Base-by-base conservation (phyloP, 805 yeast species). In the Candida stauntonica region DNA sequence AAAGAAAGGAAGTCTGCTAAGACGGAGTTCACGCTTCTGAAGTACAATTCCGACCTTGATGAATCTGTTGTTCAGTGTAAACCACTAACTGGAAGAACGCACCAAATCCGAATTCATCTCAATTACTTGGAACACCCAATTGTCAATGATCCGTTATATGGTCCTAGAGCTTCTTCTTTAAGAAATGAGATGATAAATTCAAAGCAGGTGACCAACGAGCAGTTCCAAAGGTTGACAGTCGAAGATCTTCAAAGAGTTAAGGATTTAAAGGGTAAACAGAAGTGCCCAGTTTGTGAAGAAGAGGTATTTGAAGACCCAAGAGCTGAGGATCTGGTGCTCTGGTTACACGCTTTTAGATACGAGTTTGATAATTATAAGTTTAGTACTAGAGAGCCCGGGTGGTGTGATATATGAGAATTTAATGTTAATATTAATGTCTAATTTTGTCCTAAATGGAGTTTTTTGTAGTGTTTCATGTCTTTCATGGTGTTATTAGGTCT, bases 31-130 rank as follows among this genome's bases (percentile, higher is more conserved):
- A 38, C 42, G 17, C 45, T 39, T 13, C 20, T 53, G 9, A 45
- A 45, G 17, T 46, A 38, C 42, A 54, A 48, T 29, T 34, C 41
- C 7, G 26, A 64, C 58, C 35, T 67, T 5, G 33, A 53, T 20
- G 42, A 51, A 17, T 50, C 55, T 3, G 68, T 93, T 20, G 96
- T 93, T 4, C 68, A 78, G 35, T 91, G 98, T 59, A 73, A 67
- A 39, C 99, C 99, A 1, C 63, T 75, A 11, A 91, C 99, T 0
- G 99, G 99, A 0, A 70, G 99, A 53, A 87, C 97, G 0, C 99
- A 93, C 58, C 99, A 93, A 58, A 88, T 93, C 30, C 66, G 99
- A 39, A 95, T 93, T 1, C 99, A 93, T 64, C 63, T 93, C 41
- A 96, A 89, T 60, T 81, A 68, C 48, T 52, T 93, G 14, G 96